A percentile compares a stretch with the other conserved stretches of the same genome.
Evolutionary conservation across 140 eudicot species (phyloP).

Genomic region (Cichorium intybus): DNA sequence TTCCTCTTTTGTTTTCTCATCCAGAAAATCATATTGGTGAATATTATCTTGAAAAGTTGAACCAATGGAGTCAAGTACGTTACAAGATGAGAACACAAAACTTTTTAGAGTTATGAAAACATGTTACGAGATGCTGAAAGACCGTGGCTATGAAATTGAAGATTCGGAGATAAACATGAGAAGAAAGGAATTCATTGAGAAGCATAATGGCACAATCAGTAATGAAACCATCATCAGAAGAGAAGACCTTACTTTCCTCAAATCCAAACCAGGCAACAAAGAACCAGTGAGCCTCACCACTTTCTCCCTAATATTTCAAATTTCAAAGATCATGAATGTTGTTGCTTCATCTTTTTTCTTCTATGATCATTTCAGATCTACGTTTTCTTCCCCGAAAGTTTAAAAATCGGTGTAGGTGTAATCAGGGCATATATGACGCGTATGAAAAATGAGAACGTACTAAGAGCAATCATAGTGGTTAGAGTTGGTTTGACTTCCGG

Average conservation of each 20-base stretch:
- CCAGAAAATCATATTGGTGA: slow-evolving; percentile 10
- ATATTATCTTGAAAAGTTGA: not conserved
- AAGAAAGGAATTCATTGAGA: slow-evolving; percentile 32
- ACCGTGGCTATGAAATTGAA: slow-evolving; percentile 35
- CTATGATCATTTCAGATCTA: slow-evolving; percentile 24
- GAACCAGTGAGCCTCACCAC: slow-evolving; percentile 20
- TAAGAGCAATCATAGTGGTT: slow-evolving; percentile 40
- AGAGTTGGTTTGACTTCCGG: slow-evolving; percentile 29
- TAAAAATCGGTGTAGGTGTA: slow-evolving; percentile 35
- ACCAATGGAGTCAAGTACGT: slow-evolving; percentile 22
- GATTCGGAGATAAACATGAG: slow-evolving; percentile 34
- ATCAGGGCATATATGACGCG: slow-evolving; percentile 27
- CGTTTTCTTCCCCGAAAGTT: slow-evolving; percentile 37
- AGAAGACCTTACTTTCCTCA: slow-evolving; percentile 29
- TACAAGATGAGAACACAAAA: slow-evolving; percentile 28
- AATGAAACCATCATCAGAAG: too few relatives aligned
- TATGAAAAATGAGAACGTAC: slow-evolving; percentile 31
- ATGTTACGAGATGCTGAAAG: slow-evolving; percentile 38
- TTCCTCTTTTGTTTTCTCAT: slow-evolving; percentile 12
- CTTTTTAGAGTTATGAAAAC: slow-evolving; percentile 32
- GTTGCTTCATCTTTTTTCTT: not conserved
- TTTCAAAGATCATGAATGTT: not conserved
- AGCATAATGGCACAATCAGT: slow-evolving; percentile 16
- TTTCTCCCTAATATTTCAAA: not conserved
- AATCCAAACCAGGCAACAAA: slow-evolving; percentile 26